Evolutionary conservation across 176 grass and related monocot species (phyloP).

Genomic region (maize (Zea mays)): DNA sequence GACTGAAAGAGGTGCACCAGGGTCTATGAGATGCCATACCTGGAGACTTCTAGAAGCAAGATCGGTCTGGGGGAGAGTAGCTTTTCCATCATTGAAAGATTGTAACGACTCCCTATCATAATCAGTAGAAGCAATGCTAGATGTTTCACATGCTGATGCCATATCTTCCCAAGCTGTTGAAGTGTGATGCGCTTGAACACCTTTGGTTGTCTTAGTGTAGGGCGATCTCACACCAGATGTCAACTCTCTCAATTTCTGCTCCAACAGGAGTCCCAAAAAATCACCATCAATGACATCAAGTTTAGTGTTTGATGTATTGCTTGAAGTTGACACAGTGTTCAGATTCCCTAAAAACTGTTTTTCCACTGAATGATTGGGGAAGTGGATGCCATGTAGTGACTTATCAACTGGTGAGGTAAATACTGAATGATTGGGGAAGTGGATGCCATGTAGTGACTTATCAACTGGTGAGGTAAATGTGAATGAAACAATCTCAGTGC

Average conservation of each 20-base stretch:
- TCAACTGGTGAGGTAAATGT: constrained; percentile 88
- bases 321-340: constrained; percentile 38
- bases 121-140: constrained; percentile 50
- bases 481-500: constrained; percentile 90
- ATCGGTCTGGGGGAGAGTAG: not conserved
- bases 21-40: constrained; percentile 44
- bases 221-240: constrained; percentile 58
- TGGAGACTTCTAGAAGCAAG: constrained; percentile 35
- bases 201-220: constrained; percentile 53
- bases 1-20: constrained; percentile 20
- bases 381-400: constrained; percentile 35
- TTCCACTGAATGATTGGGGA: constrained; percentile 40
- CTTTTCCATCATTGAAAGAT: constrained; percentile 55
- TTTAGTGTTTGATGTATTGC: constrained; percentile 25
- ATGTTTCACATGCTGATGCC: constrained; percentile 49
- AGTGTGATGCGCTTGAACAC: constrained; percentile 23
- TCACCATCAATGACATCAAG: constrained; percentile 66
- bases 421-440: constrained; percentile 60
- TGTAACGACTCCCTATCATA: constrained; percentile 49
- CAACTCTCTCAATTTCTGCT: constrained; percentile 83
- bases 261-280: constrained; percentile 81
- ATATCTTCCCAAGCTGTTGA: constrained; percentile 43
- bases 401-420: constrained; percentile 90
- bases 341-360: constrained; percentile 33
- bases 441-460: constrained; percentile 48